These are phyloP conservation scores for Plectosphaerella sp. DNA, from an alignment of 2,329 filamentous ascomycete species.

Conservation along the genomic window DNA sequence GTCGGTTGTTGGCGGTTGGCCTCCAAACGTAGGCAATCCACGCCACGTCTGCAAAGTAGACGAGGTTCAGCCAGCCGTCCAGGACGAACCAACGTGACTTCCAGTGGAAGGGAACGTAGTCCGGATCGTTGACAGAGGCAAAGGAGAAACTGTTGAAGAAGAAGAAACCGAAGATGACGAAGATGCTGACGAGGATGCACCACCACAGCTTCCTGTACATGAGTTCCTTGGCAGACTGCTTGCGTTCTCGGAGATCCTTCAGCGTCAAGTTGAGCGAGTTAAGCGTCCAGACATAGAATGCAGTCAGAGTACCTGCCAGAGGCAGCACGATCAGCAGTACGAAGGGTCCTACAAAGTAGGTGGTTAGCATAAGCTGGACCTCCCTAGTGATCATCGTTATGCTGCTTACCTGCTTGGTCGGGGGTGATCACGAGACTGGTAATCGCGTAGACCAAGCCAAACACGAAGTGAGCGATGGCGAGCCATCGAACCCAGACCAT, in stretches of 20 bases:
- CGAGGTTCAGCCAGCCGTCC: slow-evolving; percentile 94
- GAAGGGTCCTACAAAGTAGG: slow-evolving; percentile 58
- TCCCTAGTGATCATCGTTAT: too few species aligned
- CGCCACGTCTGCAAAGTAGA: slow-evolving; percentile 89
- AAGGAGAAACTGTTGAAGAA: slow-evolving; percentile 98
- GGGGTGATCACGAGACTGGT: slow-evolving; percentile 86
- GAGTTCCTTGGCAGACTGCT: slow-evolving; percentile 84
- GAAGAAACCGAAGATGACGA: slow-evolving; percentile 97
- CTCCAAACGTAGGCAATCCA: slow-evolving; percentile 96
- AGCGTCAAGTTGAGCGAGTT: slow-evolving; percentile 93
- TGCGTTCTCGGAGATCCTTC: slow-evolving; percentile 91
- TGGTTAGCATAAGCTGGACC: slow-evolving; percentile 4
- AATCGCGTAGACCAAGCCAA: slow-evolving; percentile 89
- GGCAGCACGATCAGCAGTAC: slow-evolving; percentile 92
- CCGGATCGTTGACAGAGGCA: slow-evolving; percentile 74
- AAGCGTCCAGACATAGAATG: slow-evolving; percentile 97
- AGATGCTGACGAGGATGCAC: slow-evolving; percentile 87
- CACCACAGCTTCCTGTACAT: slow-evolving; percentile 99
- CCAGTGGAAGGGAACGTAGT: slow-evolving; percentile 96
- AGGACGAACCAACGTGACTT: slow-evolving; percentile 96
- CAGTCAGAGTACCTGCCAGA: slow-evolving; percentile 84
- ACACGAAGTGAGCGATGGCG: slow-evolving; percentile 88
- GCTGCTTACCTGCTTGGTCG: slow-evolving; percentile 65
- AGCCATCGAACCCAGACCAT: slow-evolving; percentile 94
- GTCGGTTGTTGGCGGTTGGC: slow-evolving; percentile 91